A percentile compares a stretch with the other conserved stretches of the same genome.
Conservation (phyloP, 2,329 filamentous ascomycete species). For the Pyricularia grisea region DNA sequence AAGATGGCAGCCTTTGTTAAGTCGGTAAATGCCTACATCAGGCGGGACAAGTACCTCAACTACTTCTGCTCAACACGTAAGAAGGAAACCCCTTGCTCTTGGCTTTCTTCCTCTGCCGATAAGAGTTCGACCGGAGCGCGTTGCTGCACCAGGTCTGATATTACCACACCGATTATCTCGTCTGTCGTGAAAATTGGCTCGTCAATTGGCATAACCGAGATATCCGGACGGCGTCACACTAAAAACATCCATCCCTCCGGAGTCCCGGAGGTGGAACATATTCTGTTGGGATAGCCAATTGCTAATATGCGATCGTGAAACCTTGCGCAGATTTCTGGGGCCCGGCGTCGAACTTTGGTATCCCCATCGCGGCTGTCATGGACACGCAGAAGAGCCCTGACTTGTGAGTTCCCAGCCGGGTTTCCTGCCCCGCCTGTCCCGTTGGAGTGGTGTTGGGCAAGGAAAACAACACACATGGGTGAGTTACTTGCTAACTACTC, state of each 20-base stretch:
- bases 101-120: background rate
- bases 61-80: conserved; percentile 85
- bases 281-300: background rate
- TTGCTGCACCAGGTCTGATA: background rate
- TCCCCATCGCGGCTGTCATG: conserved; percentile 72
- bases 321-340: conserved; percentile 69
- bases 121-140: background rate
- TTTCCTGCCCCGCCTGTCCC: background rate
- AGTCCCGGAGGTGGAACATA: background rate
- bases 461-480: background rate
- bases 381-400: conserved; percentile 81
- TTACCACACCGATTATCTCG: background rate
- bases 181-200: background rate
- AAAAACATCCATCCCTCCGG: background rate
- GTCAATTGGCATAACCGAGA: background rate
- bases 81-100: conserved; percentile 25
- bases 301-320: background rate
- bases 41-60: conserved; percentile 66
- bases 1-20: conserved; percentile 72
- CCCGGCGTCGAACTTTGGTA: conserved; percentile 80
- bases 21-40: conserved; percentile 77
- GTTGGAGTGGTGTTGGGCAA: background rate
- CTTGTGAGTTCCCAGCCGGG: conserved; percentile 45
- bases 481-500: background rate
- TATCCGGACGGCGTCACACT: background rate